Evolutionary conservation across 176 grass and related monocot species (phyloP).

Genomic region (Musa acuminata): DNA sequence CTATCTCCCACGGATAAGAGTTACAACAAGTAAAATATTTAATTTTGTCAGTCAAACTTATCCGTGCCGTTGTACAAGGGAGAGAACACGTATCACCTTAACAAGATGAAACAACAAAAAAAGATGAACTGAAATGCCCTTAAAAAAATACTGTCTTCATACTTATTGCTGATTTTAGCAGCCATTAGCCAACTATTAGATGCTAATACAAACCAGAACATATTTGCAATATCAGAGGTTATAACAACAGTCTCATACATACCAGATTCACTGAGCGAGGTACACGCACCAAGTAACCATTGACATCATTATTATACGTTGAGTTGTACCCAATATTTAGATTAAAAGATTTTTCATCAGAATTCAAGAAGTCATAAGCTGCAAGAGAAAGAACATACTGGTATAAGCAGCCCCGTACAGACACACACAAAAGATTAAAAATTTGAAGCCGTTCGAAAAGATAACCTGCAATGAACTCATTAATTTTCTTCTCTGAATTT

Average conservation of each 20-base stretch:
- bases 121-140: not conserved
- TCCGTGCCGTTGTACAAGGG: not conserved
- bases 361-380: slow-evolving; percentile 82
- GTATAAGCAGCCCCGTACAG: not conserved
- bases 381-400: slow-evolving; percentile 22
- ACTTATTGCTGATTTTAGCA: too few species aligned
- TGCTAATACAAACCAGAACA: not conserved
- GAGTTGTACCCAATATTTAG: slow-evolving; percentile 95
- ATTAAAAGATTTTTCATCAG: slow-evolving; percentile 45
- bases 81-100: not conserved
- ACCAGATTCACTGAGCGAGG: slow-evolving; percentile 78
- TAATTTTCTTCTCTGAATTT: slow-evolving; percentile 35
- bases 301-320: slow-evolving; percentile 75
- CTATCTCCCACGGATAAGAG: not conserved
- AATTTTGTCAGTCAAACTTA: not conserved
- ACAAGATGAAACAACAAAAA: not conserved
- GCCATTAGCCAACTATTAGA: too few species aligned
- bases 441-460: not conserved
- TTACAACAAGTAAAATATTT: not conserved
- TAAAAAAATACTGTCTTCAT: too few species aligned
- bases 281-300: slow-evolving; percentile 42
- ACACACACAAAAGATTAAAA: not conserved
- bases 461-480: slow-evolving; percentile 78
- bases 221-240: not conserved
- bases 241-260: not conserved